Base-by-base conservation (phyloP, 2,329 filamentous ascomycete species). In the Monosporascus sp. region DNA sequence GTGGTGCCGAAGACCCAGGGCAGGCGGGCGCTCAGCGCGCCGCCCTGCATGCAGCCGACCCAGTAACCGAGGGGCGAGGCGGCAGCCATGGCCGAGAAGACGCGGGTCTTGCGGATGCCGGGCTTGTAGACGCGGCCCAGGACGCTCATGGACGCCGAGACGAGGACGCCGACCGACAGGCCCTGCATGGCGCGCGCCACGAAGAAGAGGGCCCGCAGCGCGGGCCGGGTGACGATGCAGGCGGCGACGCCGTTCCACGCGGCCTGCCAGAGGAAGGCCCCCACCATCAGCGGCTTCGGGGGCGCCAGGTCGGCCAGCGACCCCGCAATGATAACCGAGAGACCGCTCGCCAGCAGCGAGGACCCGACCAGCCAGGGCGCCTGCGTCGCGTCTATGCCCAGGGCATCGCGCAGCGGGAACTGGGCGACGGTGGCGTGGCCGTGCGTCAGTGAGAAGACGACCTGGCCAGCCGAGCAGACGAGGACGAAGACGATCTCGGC, bases 1-100 rank as follows among this genome's bases (percentile, higher is more conserved):
- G 72, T 75, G 40, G 66, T 68, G 19, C 72, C 74, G 52, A 75
- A 76, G 43, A 76, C 71, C 74, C 73, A 76, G 1, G 63, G 59
- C 3, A 75, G 67, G 50, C 70, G 67, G 1, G 60, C 55, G n/a
- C 66, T 65, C 6, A 76, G 60, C 0, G 69, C 71, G 20, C 74
- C 74, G 5, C 72, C 74, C 53, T 76, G 71, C 3, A 71, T 47
- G n/a, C 64, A 66, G 17, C 69, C 68, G 31, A 70, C 51, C 64
- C 66, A 70, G 58, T 69, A 71, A 1, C 68, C 69, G 38, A 70
- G 60, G 2, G 69, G 69, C 2, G 68, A 63, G 43, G 63, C 66
- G 3, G 65, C 66, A 2, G 69, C 68, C 68, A 71, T 71, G 8
- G 67, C 55, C 43, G 60, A 71, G 24, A 26, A 71, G 19, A 70